Conservation (phyloP, 2,329 filamentous ascomycete genomes). For the Botrytis medusae region DNA sequence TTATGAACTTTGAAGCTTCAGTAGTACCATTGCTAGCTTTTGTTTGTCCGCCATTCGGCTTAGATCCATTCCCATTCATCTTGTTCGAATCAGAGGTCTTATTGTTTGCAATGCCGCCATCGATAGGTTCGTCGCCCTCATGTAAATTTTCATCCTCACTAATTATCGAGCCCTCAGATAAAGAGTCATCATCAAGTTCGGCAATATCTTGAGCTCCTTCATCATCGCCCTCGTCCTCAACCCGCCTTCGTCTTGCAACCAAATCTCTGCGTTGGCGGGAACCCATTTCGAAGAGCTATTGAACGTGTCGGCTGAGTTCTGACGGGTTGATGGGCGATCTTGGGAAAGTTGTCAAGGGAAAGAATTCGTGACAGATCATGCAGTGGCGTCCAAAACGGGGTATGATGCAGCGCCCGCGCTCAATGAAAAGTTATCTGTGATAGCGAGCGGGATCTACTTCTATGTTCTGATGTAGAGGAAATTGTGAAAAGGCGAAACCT, state of each 20-base stretch:
- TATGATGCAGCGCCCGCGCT: conserved; percentile 40
- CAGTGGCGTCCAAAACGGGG: conserved; percentile 37
- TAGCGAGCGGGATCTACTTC: conserved; percentile 14
- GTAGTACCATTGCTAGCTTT: conserved; percentile 35
- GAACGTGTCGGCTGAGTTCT: conserved; percentile 36
- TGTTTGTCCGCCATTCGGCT: conserved; percentile 36
- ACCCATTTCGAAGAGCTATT: conserved; percentile 46
- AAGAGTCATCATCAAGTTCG: conserved; percentile 64
- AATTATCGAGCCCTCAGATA: conserved; percentile 62
- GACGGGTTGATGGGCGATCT: conserved; percentile 39
- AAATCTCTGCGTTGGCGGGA: conserved; percentile 61
- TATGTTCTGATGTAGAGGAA: conserved; percentile 28
- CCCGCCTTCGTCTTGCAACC: conserved; percentile 65
- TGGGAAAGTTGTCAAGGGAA: conserved; percentile 34
- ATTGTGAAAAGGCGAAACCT: conserved; percentile 36
- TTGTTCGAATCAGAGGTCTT: conserved; percentile 32
- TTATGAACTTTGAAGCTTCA: conserved; percentile 45
- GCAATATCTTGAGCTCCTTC: conserved; percentile 56
- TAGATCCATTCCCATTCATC: conserved; percentile 41
- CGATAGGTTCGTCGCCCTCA: conserved; percentile 64
- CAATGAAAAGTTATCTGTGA: conserved; percentile 35
- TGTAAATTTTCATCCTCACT: conserved; percentile 61
- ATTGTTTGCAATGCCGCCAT: conserved; percentile 59
- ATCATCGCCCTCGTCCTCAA: conserved; percentile 70
- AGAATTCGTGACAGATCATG: conserved; percentile 40